A percentile compares a stretch with the other conserved stretches of the same genome.
Conservation (phyloP, 805 yeast genomes). For the Pichia sporocuriosa region DNA sequence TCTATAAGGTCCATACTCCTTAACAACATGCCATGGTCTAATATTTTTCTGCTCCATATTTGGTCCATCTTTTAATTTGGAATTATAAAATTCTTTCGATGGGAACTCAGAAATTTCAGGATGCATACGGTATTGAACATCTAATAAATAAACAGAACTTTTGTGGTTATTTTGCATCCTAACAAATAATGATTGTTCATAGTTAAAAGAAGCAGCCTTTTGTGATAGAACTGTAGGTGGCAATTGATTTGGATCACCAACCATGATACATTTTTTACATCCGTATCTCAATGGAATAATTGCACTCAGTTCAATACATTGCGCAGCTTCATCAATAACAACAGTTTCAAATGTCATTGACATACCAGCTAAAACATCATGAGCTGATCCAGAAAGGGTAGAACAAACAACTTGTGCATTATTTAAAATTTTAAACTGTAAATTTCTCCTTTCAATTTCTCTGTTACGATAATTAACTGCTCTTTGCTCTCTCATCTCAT, state of each 20-base stretch:
- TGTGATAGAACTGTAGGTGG: slow-evolving; percentile 95
- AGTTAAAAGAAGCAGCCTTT: slow-evolving; percentile 69
- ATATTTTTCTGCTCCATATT: slow-evolving; percentile 53
- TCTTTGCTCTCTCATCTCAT: slow-evolving; percentile 69
- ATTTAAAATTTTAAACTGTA: slow-evolving; percentile 64
- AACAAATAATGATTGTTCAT: slow-evolving; percentile 90
- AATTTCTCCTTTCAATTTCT: slow-evolving; percentile 69
- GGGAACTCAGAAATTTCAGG: slow-evolving; percentile 88
- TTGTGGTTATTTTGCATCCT: slow-evolving; percentile 73
- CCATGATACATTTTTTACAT: slow-evolving; percentile 86
- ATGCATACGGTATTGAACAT: slow-evolving; percentile 97
- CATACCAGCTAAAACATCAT: slow-evolving; percentile 69
- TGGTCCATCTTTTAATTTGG: slow-evolving; percentile 70
- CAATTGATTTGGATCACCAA: slow-evolving; percentile 96
- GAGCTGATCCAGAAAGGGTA: slow-evolving; percentile 91
- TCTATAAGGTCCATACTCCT: slow-evolving; percentile 62
- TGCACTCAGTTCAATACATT: slow-evolving; percentile 88
- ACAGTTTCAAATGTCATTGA: slow-evolving; percentile 83
- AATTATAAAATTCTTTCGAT: slow-evolving; percentile 70
- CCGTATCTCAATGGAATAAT: slow-evolving; percentile 91
- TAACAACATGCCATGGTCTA: slow-evolving; percentile 67
- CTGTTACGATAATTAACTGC: slow-evolving; percentile 63
- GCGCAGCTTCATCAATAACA: slow-evolving; percentile 95
- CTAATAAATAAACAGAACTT: slow-evolving; percentile 60
- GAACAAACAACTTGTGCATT: slow-evolving; percentile 85